Evolutionary conservation across 2,329 filamentous ascomycete genomes (phyloP).

Genomic region (Camptophora hylomeconis): DNA sequence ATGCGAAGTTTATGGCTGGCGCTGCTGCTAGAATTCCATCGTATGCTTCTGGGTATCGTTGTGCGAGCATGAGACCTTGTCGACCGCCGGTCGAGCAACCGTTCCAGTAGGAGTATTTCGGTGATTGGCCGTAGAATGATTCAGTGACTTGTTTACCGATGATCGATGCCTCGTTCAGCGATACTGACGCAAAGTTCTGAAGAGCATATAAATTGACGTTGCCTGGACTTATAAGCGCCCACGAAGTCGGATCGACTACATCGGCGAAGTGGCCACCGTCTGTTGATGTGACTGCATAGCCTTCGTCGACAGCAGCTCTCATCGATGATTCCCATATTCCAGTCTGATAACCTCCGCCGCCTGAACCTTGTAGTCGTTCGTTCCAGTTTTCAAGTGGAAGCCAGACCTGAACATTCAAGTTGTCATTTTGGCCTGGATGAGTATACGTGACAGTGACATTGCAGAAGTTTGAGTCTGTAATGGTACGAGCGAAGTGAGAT

Average conservation of each 20-base stretch:
- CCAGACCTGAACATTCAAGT: conserved; percentile 24
- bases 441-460: conserved; percentile 31
- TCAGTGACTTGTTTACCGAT: conserved; percentile 11
- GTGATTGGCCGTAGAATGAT: conserved; percentile 6
- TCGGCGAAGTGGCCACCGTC: conserved; percentile 10
- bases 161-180: conserved; percentile 21
- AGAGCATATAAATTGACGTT: conserved; percentile 22
- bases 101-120: conserved; percentile 32
- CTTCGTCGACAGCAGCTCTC: conserved; percentile 4
- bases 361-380: conserved; percentile 25
- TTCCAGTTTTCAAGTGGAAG: conserved; percentile 25
- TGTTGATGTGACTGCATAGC: conserved; percentile 15
- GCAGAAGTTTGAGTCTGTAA: conserved; percentile 20
- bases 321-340: conserved; percentile 4
- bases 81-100: conserved; percentile 48
- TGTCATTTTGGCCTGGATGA: conserved; percentile 27
- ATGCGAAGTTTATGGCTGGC: conserved; percentile 10
- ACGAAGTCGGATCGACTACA: background rate
- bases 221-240: conserved; percentile 10
- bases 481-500: background rate
- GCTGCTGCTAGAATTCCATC: conserved; percentile 17
- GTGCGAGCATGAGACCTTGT: conserved; percentile 39
- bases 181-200: conserved; percentile 22
- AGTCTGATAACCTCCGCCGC: conserved; percentile 24
- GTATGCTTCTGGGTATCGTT: conserved; percentile 13